These are phyloP conservation scores for Mycena crocata DNA, from an alignment of 768 basidiomycete species.

Conservation along the genomic window DNA sequence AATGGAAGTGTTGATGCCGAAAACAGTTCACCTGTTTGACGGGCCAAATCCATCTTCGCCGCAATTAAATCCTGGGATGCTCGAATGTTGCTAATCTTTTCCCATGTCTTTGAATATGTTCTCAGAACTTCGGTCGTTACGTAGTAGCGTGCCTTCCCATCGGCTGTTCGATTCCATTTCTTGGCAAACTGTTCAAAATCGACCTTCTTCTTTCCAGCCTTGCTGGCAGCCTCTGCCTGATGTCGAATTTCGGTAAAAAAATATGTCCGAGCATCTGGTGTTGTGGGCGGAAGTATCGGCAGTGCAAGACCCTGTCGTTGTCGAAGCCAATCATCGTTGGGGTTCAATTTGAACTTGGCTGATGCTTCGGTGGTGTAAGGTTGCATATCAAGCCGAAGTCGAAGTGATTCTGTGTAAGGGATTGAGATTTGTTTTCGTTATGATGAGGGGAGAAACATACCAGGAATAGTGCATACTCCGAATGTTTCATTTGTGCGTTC, in stretches of 20 bases:
- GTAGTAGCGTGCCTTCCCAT: constrained; percentile 40
- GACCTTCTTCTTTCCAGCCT: constrained; percentile 15
- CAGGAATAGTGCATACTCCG: constrained; percentile 39
- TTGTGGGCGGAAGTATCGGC: constrained; percentile 37
- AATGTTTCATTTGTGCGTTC: constrained; percentile 33
- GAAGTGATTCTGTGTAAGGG: not conserved
- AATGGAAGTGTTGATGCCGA: not conserved
- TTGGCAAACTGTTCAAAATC: constrained; percentile 37
- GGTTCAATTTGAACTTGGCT: constrained; percentile 19
- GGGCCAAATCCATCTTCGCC: constrained; percentile 3
- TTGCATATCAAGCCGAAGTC: not conserved
- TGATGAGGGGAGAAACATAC: constrained; percentile 17
- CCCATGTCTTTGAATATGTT: constrained; percentile 40
- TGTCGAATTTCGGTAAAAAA: not conserved
- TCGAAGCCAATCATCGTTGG: constrained; percentile 36
- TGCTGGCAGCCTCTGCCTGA: too few species aligned
- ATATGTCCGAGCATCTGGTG: constrained; percentile 31
- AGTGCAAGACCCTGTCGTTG: constrained; percentile 38
- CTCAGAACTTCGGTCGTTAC: constrained; percentile 38
- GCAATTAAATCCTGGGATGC: constrained; percentile 40
- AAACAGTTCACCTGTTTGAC: constrained; percentile 2
- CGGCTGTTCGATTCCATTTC: constrained; percentile 38
- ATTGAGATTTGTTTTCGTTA: not conserved
- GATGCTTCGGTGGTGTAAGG: not conserved
- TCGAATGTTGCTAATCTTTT: constrained; percentile 36